Evolutionary conservation across 2,329 filamentous ascomycete species (phyloP).

Genomic region (Colletotrichum tabaci): DNA sequence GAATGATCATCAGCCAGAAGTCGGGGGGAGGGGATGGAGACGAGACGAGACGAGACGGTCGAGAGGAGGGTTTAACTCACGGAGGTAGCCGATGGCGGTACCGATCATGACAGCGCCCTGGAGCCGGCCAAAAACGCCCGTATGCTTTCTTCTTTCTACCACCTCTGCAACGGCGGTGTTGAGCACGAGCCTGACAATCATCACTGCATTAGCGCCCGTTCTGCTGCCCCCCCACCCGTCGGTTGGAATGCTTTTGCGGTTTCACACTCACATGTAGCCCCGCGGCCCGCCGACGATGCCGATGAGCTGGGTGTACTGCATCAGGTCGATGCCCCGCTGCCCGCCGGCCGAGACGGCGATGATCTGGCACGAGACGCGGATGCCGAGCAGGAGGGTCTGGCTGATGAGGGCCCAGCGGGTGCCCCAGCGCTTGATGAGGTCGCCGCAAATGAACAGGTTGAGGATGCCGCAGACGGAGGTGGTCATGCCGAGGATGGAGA

Average conservation of each 20-base stretch:
- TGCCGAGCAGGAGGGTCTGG: constrained; percentile 75
- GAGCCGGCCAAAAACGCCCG: constrained; percentile 75
- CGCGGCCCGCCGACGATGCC: constrained; percentile 78
- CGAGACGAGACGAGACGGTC: not conserved
- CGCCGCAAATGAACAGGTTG: constrained; percentile 78
- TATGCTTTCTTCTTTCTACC: constrained; percentile 71
- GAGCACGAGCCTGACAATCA: constrained; percentile 65
- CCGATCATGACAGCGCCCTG: constrained; percentile 79
- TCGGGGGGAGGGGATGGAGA: not conserved
- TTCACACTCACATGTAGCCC: constrained; percentile 70
- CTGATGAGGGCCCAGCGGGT: constrained; percentile 74
- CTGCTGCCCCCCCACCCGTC: too few species aligned
- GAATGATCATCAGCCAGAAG: constrained; percentile 6
- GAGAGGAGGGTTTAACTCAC: constrained; percentile 50
- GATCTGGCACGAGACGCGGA: constrained; percentile 75
- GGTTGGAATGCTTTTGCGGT: not conserved
- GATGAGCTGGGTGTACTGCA: constrained; percentile 78
- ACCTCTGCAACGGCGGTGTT: constrained; percentile 79
- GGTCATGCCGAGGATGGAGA: constrained; percentile 76
- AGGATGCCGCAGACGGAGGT: constrained; percentile 78
- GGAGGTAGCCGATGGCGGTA: constrained; percentile 73
- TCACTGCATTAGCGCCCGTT: not conserved
- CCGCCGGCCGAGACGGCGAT: constrained; percentile 75
- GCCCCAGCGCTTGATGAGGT: constrained; percentile 76
- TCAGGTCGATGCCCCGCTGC: constrained; percentile 74